These are phyloP conservation scores for Paecilomyces niveus DNA, from an alignment of 2,329 filamentous ascomycete species.

Conservation along the genomic window DNA sequence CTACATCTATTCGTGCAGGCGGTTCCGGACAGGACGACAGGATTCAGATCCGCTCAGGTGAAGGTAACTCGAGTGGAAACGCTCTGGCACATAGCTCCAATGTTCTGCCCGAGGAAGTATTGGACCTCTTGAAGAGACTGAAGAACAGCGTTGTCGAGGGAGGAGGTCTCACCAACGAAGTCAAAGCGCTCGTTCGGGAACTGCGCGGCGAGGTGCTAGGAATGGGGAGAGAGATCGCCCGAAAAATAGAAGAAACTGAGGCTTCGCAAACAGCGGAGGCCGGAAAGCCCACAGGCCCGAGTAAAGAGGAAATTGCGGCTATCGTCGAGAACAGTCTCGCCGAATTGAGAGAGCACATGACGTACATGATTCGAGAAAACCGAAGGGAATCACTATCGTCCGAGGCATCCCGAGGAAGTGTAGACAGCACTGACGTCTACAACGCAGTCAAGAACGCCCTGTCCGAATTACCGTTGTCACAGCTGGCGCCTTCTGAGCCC, in stretches of 20 bases:
- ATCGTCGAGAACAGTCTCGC: constrained; percentile 75
- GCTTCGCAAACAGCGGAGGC: constrained; percentile 38
- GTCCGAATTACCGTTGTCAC: constrained; percentile 50
- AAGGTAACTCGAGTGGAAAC: not conserved
- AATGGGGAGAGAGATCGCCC: constrained; percentile 86
- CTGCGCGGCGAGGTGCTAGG: constrained; percentile 86
- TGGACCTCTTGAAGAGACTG: constrained; percentile 75
- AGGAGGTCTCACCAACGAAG: constrained; percentile 82
- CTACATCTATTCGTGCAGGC: not conserved
- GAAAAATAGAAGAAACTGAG: constrained; percentile 62
- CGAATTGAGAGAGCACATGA: constrained; percentile 79
- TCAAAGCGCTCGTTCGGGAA: constrained; percentile 84
- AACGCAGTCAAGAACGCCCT: constrained; percentile 72
- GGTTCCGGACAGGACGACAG: not conserved
- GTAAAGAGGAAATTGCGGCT: constrained; percentile 63
- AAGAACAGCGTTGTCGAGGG: constrained; percentile 87
- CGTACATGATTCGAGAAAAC: constrained; percentile 69
- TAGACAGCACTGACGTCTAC: constrained; percentile 81
- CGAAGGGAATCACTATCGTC: constrained; percentile 61
- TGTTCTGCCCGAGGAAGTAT: constrained; percentile 65
- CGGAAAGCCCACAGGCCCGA: constrained; percentile 42
- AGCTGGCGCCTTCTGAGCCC: constrained; percentile 48
- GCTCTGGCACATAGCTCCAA: not conserved
- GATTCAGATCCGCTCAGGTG: not conserved
- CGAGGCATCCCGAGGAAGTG: constrained; percentile 52